A percentile compares a stretch with the other conserved stretches of the same genome.
Evolutionary conservation across 2,329 filamentous ascomycete genomes (phyloP).

Genomic region (Tolypocladium amazonense): DNA sequence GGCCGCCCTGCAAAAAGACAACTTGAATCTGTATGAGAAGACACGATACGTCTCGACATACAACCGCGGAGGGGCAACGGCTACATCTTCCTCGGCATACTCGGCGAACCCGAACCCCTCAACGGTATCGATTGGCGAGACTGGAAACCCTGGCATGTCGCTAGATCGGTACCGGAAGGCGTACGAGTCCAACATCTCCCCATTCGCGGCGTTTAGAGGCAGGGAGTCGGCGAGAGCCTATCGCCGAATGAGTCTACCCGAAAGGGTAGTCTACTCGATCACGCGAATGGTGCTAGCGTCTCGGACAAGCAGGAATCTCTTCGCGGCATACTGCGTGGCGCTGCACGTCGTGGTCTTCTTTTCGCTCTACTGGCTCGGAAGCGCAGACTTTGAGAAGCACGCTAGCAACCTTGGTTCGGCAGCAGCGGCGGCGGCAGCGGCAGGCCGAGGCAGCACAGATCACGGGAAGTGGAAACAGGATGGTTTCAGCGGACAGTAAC

Average conservation of each 20-base stretch:
- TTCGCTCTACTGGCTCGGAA: slow-evolving; percentile 76
- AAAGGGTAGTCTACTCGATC: slow-evolving; percentile 81
- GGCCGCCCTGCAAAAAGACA: slow-evolving; percentile 87
- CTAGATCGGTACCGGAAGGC: slow-evolving; percentile 81
- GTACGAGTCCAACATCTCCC: slow-evolving; percentile 91
- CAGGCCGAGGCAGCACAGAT: slow-evolving; percentile 20
- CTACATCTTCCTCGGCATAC: slow-evolving; percentile 55
- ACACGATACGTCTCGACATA: slow-evolving; percentile 93
- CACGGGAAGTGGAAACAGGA: slow-evolving; percentile 50
- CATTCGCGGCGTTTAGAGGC: slow-evolving; percentile 92
- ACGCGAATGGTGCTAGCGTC: slow-evolving; percentile 87
- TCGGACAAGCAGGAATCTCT: slow-evolving; percentile 82
- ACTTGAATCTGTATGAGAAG: slow-evolving; percentile 93
- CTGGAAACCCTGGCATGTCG: slow-evolving; percentile 49
- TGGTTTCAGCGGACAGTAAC: slow-evolving; percentile 35
- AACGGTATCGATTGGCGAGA: slow-evolving; percentile 49
- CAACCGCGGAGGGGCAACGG: slow-evolving; percentile 56
- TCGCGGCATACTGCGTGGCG: slow-evolving; percentile 82
- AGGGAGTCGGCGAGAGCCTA: slow-evolving; percentile 85
- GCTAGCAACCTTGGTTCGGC: slow-evolving; percentile 43
- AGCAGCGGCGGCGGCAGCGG: slow-evolving; percentile 32
- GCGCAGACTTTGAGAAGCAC: slow-evolving; percentile 52
- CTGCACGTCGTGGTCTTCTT: slow-evolving; percentile 82
- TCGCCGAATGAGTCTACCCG: slow-evolving; percentile 84
- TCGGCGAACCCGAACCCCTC: slow-evolving; percentile 66